Percentiles rank a stretch among this genome's conserved stretches.
These are phyloP conservation scores for Casuarina glauca DNA, from an alignment of 306 rosid species.

Conservation along the genomic window DNA sequence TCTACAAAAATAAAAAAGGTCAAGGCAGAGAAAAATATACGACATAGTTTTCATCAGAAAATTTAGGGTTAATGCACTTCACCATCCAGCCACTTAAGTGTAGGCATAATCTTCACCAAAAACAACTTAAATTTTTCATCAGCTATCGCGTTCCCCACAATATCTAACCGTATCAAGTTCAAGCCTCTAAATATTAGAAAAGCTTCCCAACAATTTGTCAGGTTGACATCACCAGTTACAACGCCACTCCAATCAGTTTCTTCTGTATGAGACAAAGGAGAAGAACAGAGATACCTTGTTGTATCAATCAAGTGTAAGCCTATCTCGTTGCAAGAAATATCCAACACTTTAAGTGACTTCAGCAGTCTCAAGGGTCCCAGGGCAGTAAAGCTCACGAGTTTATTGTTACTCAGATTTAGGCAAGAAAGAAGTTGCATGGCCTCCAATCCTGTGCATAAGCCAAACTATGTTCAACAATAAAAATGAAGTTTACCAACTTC, in stretches of 20 bases:
- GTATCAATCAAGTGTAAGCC: slow-evolving; percentile 72
- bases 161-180: slow-evolving; percentile 61
- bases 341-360: slow-evolving; percentile 61
- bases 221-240: slow-evolving; percentile 28
- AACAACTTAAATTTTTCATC: slow-evolving; percentile 58
- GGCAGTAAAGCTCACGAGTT: slow-evolving; percentile 64
- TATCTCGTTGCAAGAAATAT: slow-evolving; percentile 70
- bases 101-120: slow-evolving; percentile 58
- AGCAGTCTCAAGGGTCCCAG: slow-evolving; percentile 65
- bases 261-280: slow-evolving; percentile 72
- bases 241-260: slow-evolving; percentile 51
- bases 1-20: background rate
- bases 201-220: slow-evolving; percentile 64
- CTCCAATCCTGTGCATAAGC: slow-evolving; percentile 71
- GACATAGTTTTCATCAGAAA: background rate
- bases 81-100: slow-evolving; percentile 48
- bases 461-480: background rate
- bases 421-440: slow-evolving; percentile 81
- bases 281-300: slow-evolving; percentile 63
- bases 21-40: background rate
- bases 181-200: slow-evolving; percentile 59
- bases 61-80: slow-evolving; percentile 29
- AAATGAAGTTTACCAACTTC: background rate
- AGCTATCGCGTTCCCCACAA: slow-evolving; percentile 55
- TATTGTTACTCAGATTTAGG: slow-evolving; percentile 79